phyloP scores from a whole-genome alignment of 73 alveolate genomes.

The Uronychia setigera region DNA sequence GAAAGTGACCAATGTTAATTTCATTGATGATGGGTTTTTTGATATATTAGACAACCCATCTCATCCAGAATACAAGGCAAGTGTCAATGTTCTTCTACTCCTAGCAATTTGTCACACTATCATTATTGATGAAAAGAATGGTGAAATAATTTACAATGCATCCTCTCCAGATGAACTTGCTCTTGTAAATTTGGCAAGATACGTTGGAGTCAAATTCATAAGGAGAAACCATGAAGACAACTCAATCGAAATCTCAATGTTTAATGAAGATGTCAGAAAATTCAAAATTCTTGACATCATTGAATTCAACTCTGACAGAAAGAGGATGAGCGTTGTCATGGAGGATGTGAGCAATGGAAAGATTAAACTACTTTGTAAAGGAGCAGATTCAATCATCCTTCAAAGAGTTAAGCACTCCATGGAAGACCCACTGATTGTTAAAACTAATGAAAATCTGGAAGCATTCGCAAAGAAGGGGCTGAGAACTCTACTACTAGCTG shows the following conservation, averaged over 20 bases:
- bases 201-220: conserved; percentile 76
- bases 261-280: conserved; percentile 43
- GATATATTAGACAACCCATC: conserved; percentile 57
- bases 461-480: conserved; percentile 90
- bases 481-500: conserved; percentile 95
- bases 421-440: conserved; percentile 3
- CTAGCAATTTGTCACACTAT: conserved; percentile 92
- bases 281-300: conserved; percentile 79
- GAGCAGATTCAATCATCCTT: conserved; percentile 93
- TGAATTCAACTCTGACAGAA: conserved; percentile 93
- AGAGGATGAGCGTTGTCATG: conserved; percentile 92
- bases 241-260: conserved; percentile 55
- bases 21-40: conserved; percentile 63
- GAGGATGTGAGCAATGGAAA: conserved; percentile 40
- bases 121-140: conserved; percentile 68
- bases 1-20: conserved; percentile 83
- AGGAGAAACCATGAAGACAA: conserved; percentile 86
- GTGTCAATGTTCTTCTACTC: conserved; percentile 57
- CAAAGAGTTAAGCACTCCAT: conserved; percentile 44
- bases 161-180: conserved; percentile 99
- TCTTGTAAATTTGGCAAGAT: conserved; percentile 88
- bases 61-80: conserved; percentile 55
- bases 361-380: conserved; percentile 86
- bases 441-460: conserved; percentile 68
- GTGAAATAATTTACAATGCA: conserved; percentile 67